Evolutionary conservation across 305 asterid genomes (phyloP).

Genomic region (Solanum hybrid): DNA sequence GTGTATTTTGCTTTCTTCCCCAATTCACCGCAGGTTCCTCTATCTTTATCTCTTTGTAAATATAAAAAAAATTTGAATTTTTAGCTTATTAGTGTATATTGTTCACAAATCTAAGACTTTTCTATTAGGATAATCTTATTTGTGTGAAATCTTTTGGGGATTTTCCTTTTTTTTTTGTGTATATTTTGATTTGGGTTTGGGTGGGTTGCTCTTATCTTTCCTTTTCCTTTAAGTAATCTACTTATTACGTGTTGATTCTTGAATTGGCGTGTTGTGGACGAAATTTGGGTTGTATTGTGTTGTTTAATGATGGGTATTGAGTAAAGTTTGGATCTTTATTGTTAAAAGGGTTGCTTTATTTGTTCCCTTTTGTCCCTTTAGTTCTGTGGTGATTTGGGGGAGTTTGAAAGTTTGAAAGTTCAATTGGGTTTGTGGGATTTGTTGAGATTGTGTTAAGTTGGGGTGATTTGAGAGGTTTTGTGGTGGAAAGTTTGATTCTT

Average conservation of each 20-base stretch:
- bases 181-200: not conserved
- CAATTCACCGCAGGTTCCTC: slow-evolving; percentile 21
- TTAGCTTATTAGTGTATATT: not conserved
- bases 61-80: slow-evolving; percentile 1
- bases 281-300: slow-evolving; percentile 20
- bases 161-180: not conserved
- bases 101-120: slow-evolving; percentile 7
- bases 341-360: slow-evolving; percentile 5
- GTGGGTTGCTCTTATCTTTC: not conserved
- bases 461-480: not conserved
- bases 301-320: slow-evolving; percentile 19
- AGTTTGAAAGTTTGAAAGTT: not conserved
- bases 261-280: slow-evolving; percentile 4
- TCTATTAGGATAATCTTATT: slow-evolving; percentile 2
- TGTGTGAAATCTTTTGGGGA: not conserved
- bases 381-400: not conserved
- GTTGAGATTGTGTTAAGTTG: not conserved
- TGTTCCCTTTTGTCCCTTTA: not conserved
- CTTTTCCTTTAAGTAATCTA: not conserved
- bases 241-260: slow-evolving; percentile 5
- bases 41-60: slow-evolving; percentile 13
- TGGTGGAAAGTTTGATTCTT: slow-evolving; percentile 8
- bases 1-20: slow-evolving; percentile 8
- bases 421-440: not conserved
- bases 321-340: slow-evolving; percentile 36